These are phyloP conservation scores for Dryas octopetala DNA, from an alignment of 306 rosid genomes.

Conservation along the genomic window DNA sequence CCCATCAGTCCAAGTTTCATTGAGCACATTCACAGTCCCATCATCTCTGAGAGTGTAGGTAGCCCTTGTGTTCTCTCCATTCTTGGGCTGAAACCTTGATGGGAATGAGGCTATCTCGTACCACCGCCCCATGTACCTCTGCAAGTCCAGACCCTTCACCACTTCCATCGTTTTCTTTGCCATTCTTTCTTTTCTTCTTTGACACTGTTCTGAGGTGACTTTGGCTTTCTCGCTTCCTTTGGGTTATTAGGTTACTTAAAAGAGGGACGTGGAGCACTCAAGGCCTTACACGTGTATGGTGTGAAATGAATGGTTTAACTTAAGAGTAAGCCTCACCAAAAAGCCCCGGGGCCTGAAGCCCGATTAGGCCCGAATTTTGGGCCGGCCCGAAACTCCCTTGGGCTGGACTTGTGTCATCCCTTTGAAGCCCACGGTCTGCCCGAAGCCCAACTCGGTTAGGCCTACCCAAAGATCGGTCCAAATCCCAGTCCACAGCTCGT, in stretches of 20 bases:
- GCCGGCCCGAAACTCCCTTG: no score
- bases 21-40: slow-evolving; percentile 65
- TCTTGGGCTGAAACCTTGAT: slow-evolving; percentile 62
- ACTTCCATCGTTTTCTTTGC: slow-evolving; percentile 61
- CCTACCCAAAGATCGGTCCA: no score
- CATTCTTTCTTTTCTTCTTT: slow-evolving; percentile 29
- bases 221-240: not conserved
- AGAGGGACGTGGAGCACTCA: slow-evolving; percentile 21
- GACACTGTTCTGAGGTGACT: slow-evolving; percentile 5
- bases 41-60: slow-evolving; percentile 71
- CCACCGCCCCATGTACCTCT: slow-evolving; percentile 90
- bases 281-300: slow-evolving; percentile 19
- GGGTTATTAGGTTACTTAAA: not conserved
- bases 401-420: no score
- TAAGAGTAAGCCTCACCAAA: no score
- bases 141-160: slow-evolving; percentile 53
- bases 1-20: slow-evolving; percentile 83
- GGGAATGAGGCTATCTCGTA: slow-evolving; percentile 92
- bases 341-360: no score
- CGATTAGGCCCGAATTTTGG: no score
- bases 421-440: no score
- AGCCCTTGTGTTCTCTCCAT: slow-evolving; percentile 74
- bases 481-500: no score
- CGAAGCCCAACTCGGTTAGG: no score
- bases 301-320: not conserved